Conservation (phyloP, 164 flowering plant species). For the Umbilicus rupestris region DNA sequence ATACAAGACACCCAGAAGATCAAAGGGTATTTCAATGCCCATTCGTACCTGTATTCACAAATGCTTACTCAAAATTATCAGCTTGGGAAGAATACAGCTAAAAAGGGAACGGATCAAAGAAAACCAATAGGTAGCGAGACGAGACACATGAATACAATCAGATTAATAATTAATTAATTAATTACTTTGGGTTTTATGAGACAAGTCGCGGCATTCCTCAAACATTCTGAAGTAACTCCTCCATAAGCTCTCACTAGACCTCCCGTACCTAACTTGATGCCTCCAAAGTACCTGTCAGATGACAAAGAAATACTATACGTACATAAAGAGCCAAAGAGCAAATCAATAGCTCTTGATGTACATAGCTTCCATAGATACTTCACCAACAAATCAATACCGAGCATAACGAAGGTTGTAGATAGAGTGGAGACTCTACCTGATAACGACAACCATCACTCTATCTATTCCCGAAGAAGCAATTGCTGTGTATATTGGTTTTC, state of each 20-base stretch:
- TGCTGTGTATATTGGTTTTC: slow-evolving; percentile 86
- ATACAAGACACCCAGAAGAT: slow-evolving; percentile 1
- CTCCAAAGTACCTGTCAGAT: slow-evolving; percentile 72
- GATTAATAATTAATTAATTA: neutral
- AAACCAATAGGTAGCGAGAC: neutral
- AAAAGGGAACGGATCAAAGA: neutral
- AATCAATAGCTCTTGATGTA: too few species aligned
- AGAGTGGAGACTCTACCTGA: slow-evolving; percentile 37
- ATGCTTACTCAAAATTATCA: neutral
- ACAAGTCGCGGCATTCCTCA: slow-evolving; percentile 68
- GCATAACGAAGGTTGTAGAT: neutral
- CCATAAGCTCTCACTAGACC: slow-evolving; percentile 95
- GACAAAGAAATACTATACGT: neutral
- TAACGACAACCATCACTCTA: slow-evolving; percentile 90
- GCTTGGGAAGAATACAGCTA: neutral
- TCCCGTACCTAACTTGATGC: slow-evolving; percentile 87
- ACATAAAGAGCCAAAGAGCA: too few species aligned
- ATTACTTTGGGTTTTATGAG: slow-evolving; percentile 79
- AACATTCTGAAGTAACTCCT: slow-evolving; percentile 84
- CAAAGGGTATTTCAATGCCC: slow-evolving; percentile 2
- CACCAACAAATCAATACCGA: neutral
- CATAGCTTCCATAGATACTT: neutral
- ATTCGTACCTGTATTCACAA: neutral
- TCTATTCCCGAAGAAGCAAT: slow-evolving; percentile 82
- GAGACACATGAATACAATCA: neutral